Conservation (phyloP, 306 rosid species). For the Cicer arietinum region DNA sequence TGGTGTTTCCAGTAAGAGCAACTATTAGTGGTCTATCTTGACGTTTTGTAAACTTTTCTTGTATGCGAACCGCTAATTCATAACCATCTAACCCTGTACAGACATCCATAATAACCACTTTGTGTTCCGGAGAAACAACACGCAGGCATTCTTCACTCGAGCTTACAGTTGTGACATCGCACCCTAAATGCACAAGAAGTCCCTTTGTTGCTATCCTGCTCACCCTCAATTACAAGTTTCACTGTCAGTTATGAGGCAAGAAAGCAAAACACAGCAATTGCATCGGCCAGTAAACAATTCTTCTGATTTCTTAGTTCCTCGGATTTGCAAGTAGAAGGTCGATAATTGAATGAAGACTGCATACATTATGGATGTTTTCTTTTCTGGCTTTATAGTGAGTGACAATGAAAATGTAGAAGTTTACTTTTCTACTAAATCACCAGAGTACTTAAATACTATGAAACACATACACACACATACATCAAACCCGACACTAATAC, state of each 20-base stretch:
- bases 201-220: slow-evolving; percentile 86
- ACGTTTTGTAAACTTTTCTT: slow-evolving; percentile 66
- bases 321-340: slow-evolving; percentile 16
- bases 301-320: not conserved
- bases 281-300: not conserved
- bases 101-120: slow-evolving; percentile 83
- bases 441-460: not conserved
- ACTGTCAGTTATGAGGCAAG: slow-evolving; percentile 7
- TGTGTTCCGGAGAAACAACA: slow-evolving; percentile 70
- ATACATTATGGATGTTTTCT: not conserved
- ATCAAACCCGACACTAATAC: too few species aligned
- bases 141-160: slow-evolving; percentile 73
- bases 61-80: slow-evolving; percentile 65
- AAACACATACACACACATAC: too few species aligned
- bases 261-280: not conserved
- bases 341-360: slow-evolving; percentile 12
- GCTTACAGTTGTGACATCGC: slow-evolving; percentile 74
- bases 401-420: not conserved
- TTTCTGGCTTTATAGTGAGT: not conserved
- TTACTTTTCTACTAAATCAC: slow-evolving; percentile 15
- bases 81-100: slow-evolving; percentile 68
- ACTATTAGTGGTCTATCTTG: slow-evolving; percentile 79
- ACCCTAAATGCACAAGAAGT: slow-evolving; percentile 83
- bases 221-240: slow-evolving; percentile 63
- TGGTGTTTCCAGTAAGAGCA: slow-evolving; percentile 78